phyloP scores from a whole-genome alignment of 345 rosid species.

The Schrenkiella parvula region DNA sequence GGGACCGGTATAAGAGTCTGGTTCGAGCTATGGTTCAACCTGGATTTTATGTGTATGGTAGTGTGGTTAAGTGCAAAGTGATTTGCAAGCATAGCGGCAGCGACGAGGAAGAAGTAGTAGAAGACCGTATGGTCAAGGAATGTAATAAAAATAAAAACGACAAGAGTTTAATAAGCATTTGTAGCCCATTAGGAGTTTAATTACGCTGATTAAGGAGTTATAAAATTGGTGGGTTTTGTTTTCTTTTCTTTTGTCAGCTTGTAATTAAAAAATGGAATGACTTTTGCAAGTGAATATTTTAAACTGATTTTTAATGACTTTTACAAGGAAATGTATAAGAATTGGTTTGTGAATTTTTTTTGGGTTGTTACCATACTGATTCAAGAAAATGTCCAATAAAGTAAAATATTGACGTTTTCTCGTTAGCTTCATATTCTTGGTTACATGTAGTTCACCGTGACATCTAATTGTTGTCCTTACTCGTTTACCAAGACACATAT shows the following conservation, averaged over 20 bases:
- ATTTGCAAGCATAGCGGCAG: slow-evolving; percentile 59
- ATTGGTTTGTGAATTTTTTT: not conserved
- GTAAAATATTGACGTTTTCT: slow-evolving; percentile 26
- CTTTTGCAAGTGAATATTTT: slow-evolving; percentile 25
- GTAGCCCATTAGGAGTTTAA: slow-evolving; percentile 34
- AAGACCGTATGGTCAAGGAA: slow-evolving; percentile 28
- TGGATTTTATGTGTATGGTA: slow-evolving; percentile 81
- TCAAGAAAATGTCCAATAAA: slow-evolving; percentile 9
- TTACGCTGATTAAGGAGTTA: not conserved
- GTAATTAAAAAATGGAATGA: slow-evolving; percentile 21
- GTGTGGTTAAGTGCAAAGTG: slow-evolving; percentile 85
- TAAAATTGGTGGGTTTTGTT: slow-evolving; percentile 16
- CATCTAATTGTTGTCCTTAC: slow-evolving; percentile 11
- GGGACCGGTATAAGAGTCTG: slow-evolving; percentile 52
- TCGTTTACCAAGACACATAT: not conserved
- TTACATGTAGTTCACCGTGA: not conserved
- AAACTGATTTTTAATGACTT: not conserved
- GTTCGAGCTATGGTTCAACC: slow-evolving; percentile 86
- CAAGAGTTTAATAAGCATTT: slow-evolving; percentile 26
- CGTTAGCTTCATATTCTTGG: slow-evolving; percentile 2
- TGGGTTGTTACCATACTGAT: not conserved
- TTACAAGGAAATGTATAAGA: not conserved
- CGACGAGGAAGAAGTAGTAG: slow-evolving; percentile 19
- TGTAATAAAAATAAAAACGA: slow-evolving; percentile 22
- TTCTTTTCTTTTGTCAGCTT: slow-evolving; percentile 8